Base-by-base conservation (phyloP, 257 asterid species). In the Solanum dulcamara region DNA sequence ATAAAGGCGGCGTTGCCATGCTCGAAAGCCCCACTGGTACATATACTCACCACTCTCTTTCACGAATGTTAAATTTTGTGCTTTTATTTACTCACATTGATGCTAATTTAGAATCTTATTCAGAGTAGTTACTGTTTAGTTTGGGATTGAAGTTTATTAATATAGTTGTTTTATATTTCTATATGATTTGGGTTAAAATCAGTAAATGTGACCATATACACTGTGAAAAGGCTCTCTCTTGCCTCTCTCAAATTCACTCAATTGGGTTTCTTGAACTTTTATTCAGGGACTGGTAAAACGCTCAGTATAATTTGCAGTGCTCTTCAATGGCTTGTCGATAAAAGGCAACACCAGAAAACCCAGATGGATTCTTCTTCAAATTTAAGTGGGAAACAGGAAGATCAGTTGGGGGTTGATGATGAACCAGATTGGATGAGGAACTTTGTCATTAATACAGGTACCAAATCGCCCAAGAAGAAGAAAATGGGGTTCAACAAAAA, bases 21-120 rank as follows among this genome's bases (percentile, higher is more conserved):
- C 98, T 96, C 83, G 98, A 96, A 90, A 95, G 98, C 90, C 99
- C 99, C 84, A 96, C 99, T 0, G 99, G 99, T 94, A 88, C 86
- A 6, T 60, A 40, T 42, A 57, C 35, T 37, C 44, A 2, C 50
- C 22, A 13, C 40, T 48, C 32, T 15, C 6, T 68, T 11, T 4
- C 0, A 38, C n/a, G 18, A 35, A 70, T 17, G 7, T 35, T 20
- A 70, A 37, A 20, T 0, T 0, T 10, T 4, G 10, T 70, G 9
- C 5, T 35, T 70, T 35, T 70, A n/a, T 35, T 53, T 10, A 70
- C 79, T 68, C 46, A 33, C 28, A 68, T 35, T 10, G 4, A 68
- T 33, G 75, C 75, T 66, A 32, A 15, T 32, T 66, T 66, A 0
- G 75, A 66, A 30, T 66, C 40, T 11, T 30, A 66, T 30, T 66